phyloP scores from a whole-genome alignment of 164 flowering plant genomes.

The Sedum album region DNA sequence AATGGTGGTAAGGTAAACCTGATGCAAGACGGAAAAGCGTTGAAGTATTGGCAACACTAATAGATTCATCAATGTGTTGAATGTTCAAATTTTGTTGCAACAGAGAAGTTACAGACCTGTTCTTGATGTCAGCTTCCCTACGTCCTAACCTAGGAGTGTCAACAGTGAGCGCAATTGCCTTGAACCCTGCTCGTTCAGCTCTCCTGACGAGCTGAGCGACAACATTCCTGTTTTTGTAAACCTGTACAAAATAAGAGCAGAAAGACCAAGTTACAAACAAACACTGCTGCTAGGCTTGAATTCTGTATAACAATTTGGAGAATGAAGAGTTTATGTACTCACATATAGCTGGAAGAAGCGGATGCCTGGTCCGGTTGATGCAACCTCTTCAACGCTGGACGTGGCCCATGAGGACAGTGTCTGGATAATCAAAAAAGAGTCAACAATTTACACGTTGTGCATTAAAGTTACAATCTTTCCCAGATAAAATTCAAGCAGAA shows the following conservation, averaged over 20 bases:
- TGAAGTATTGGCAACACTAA: slow-evolving; percentile 11
- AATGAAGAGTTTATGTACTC: slow-evolving; percentile 12
- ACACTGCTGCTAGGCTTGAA: too few relatives aligned
- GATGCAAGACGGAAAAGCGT: not conserved
- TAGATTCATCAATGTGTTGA: slow-evolving; percentile 10
- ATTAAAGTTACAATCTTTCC: not conserved
- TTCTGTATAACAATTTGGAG: too few relatives aligned
- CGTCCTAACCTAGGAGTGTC: slow-evolving; percentile 91
- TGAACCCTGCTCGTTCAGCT: slow-evolving; percentile 90
- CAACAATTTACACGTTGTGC: too few relatives aligned
- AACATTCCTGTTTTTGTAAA: slow-evolving; percentile 68
- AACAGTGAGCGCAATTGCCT: slow-evolving; percentile 90
- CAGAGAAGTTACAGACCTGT: slow-evolving; percentile 39
- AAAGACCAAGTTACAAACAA: not conserved
- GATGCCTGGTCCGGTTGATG: slow-evolving; percentile 59
- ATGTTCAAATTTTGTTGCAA: not conserved
- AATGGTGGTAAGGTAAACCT: slow-evolving; percentile 44
- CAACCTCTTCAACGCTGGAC: slow-evolving; percentile 61
- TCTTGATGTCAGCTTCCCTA: slow-evolving; percentile 90
- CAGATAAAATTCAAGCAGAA: not conserved
- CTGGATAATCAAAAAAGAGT: slow-evolving; percentile 13
- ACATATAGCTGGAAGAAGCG: slow-evolving; percentile 70
- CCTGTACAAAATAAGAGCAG: slow-evolving; percentile 28
- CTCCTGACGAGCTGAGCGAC: slow-evolving; percentile 74
- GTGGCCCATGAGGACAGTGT: slow-evolving; percentile 55